Evolutionary conservation across 257 asterid genomes (phyloP).

Genomic region (Solanum neorickii): DNA sequence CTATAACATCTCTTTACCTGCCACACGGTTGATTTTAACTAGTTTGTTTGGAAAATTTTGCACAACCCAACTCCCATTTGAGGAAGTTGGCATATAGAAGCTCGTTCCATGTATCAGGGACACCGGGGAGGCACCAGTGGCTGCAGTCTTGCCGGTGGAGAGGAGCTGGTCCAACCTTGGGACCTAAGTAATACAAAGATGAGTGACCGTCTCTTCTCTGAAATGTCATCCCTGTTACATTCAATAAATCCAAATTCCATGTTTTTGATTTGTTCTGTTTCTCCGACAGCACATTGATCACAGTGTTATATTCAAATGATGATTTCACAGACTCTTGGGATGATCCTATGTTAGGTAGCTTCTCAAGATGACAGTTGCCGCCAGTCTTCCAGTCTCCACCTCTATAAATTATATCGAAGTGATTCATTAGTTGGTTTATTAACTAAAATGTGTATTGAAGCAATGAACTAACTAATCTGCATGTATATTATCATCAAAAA

Average conservation of each 20-base stretch:
- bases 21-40: not conserved
- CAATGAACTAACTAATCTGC: not conserved
- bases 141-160: slow-evolving; percentile 10
- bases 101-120: slow-evolving; percentile 9
- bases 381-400: slow-evolving; percentile 16
- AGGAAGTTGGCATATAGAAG: not conserved
- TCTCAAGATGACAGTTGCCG: slow-evolving; percentile 8
- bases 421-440: not conserved
- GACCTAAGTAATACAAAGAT: slow-evolving; percentile 1
- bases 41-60: not conserved
- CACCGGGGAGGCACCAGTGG: slow-evolving; percentile 10
- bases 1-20: not conserved
- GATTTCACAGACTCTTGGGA: not conserved
- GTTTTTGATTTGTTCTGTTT: not conserved
- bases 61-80: not conserved
- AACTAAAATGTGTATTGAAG: not conserved
- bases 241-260: not conserved
- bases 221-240: not conserved
- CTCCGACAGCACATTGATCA: not conserved
- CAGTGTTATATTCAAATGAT: not conserved
- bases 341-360: slow-evolving; percentile 5
- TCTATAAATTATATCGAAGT: not conserved
- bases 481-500: not conserved
- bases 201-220: slow-evolving; percentile 1
- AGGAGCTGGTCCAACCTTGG: not conserved